phyloP scores from a whole-genome alignment of 495 filamentous ascomycete species.

The Sporormia fimetaria region DNA sequence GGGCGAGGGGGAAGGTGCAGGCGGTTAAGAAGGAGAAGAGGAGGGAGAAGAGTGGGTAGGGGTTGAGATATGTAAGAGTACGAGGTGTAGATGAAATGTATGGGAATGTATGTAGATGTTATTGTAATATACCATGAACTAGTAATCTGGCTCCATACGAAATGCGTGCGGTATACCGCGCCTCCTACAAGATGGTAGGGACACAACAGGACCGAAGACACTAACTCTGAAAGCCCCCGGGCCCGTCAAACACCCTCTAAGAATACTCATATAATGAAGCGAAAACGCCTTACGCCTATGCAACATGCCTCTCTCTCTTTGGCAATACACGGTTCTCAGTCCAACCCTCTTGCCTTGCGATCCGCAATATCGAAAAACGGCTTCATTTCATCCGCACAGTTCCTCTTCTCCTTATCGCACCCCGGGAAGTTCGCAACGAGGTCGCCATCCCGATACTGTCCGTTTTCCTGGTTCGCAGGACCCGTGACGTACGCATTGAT shows the following conservation, averaged over 20 bases:
- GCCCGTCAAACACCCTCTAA: too few relatives aligned
- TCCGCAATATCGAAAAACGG: constrained; percentile 23
- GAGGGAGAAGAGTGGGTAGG: background rate
- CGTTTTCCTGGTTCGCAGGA: constrained; percentile 38
- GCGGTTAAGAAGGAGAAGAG: constrained; percentile 1
- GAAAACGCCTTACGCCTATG: too few relatives aligned
- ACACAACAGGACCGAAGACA: too few relatives aligned
- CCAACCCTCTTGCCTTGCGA: constrained; percentile 1
- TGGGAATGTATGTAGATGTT: too few relatives aligned
- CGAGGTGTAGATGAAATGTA: too few relatives aligned
- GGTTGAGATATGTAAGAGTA: too few relatives aligned
- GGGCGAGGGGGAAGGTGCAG: constrained; percentile 20
- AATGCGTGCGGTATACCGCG: too few relatives aligned
- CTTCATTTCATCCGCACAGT: constrained; percentile 61
- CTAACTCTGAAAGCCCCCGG: too few relatives aligned
- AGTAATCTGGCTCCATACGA: too few relatives aligned
- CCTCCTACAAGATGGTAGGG: too few relatives aligned
- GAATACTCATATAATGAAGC: too few relatives aligned
- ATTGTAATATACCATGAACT: too few relatives aligned
- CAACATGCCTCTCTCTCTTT: background rate
- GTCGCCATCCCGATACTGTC: constrained; percentile 69
- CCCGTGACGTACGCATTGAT: constrained; percentile 65
- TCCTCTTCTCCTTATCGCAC: constrained; percentile 49
- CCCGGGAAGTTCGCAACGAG: constrained; percentile 64
- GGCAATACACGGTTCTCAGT: background rate